These are phyloP conservation scores for Abelmoschus esculentus DNA, from an alignment of 345 rosid species.

Conservation along the genomic window DNA sequence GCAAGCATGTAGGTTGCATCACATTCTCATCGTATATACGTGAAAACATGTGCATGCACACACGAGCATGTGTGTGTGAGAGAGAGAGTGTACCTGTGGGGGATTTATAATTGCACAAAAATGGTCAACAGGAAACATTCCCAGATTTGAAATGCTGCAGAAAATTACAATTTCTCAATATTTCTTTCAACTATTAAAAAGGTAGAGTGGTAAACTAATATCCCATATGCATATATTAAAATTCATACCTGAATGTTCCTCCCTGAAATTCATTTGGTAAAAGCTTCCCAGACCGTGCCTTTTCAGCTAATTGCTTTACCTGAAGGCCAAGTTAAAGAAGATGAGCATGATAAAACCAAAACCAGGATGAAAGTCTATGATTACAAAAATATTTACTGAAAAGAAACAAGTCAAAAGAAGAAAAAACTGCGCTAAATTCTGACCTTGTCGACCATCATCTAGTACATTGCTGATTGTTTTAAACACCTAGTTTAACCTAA, in stretches of 20 bases:
- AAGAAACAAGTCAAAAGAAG: neutral
- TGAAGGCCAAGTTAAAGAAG: constrained; percentile 21
- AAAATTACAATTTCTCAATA: constrained; percentile 12
- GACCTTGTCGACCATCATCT: neutral
- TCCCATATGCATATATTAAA: neutral
- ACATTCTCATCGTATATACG: neutral
- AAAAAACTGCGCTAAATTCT: neutral
- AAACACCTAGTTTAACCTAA: neutral
- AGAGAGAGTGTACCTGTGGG: constrained; percentile 54
- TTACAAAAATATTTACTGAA: neutral
- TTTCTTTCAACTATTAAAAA: constrained; percentile 2
- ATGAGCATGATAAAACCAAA: neutral
- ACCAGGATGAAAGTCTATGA: neutral
- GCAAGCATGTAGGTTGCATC: neutral
- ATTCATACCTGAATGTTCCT: constrained; percentile 81
- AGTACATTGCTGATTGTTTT: neutral
- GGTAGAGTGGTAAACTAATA: neutral
- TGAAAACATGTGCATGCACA: neutral
- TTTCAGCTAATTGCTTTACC: constrained; percentile 94
- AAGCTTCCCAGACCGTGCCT: constrained; percentile 89
- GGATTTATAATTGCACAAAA: constrained; percentile 97
- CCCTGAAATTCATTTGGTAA: constrained; percentile 90
- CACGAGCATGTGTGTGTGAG: neutral
- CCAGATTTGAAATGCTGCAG: constrained; percentile 94
- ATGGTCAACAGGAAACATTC: constrained; percentile 93